Evolutionary conservation across 108 stramenopile species (phyloP).

Genomic region (Cyclotella distinguenda): DNA sequence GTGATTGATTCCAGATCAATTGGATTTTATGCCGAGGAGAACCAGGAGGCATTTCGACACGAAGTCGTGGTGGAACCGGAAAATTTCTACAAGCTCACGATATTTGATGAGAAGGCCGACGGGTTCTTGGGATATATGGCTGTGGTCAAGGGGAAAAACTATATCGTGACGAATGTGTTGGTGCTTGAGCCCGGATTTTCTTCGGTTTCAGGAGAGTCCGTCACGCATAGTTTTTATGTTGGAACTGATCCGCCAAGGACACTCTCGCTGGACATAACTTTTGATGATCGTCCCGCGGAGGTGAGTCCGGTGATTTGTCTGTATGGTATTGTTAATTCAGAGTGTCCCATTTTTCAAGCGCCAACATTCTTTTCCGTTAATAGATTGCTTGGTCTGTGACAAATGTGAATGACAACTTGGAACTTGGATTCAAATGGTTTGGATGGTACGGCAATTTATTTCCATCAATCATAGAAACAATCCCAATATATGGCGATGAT

Average conservation of each 20-base stretch:
- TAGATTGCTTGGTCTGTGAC: conserved; percentile 19
- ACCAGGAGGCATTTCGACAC: conserved; percentile 11
- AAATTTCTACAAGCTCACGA: conserved; percentile 24
- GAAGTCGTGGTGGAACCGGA: conserved; percentile 30
- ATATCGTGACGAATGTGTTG: conserved; percentile 3
- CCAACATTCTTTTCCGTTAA: not conserved
- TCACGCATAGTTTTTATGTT: conserved; percentile 33
- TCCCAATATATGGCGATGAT: conserved; percentile 22
- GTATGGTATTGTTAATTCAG: not conserved
- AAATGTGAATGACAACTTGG: conserved; percentile 21
- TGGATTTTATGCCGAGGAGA: conserved; percentile 17
- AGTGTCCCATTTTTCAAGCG: not conserved
- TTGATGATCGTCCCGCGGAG: conserved; percentile 22
- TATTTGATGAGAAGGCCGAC: conserved; percentile 23
- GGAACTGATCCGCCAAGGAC: conserved; percentile 14
- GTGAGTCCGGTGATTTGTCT: not conserved
- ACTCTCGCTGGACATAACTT: conserved; percentile 24
- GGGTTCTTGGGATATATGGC: conserved; percentile 28
- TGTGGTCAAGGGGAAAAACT: conserved; percentile 20
- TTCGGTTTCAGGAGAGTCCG: conserved; percentile 1
- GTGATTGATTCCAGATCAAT: conserved; percentile 15
- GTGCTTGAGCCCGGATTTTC: conserved; percentile 31
- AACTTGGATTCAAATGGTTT: conserved; percentile 28
- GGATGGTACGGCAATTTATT: conserved; percentile 6
- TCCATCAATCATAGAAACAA: conserved; percentile 11